These are phyloP conservation scores for Vaccinium macrocarpon DNA, from an alignment of 148 eudicot species.

Conservation along the genomic window DNA sequence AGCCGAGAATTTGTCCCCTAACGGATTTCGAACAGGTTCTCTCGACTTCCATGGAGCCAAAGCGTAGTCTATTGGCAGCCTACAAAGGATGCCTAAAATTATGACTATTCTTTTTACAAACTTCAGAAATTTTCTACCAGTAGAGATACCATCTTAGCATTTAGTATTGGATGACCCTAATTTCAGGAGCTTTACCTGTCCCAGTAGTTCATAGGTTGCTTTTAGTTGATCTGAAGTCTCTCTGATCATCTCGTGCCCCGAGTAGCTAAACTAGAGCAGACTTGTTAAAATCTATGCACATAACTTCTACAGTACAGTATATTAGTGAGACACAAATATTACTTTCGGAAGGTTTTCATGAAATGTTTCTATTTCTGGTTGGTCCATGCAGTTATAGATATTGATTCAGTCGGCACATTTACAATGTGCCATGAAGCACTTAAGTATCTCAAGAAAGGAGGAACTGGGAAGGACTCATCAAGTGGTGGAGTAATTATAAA, in stretches of 20 bases:
- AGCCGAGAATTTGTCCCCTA: slow-evolving; percentile 72
- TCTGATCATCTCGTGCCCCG: neutral
- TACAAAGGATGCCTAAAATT: neutral
- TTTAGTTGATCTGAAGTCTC: neutral
- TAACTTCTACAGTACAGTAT: too few species aligned
- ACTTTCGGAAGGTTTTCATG: neutral
- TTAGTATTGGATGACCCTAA: too few species aligned
- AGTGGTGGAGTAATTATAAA: slow-evolving; percentile 62
- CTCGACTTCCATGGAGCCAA: neutral
- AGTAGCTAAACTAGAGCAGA: neutral
- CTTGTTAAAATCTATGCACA: neutral
- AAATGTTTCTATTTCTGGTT: neutral
- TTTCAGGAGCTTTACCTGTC: neutral
- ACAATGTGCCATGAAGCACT: slow-evolving; percentile 74
- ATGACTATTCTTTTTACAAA: neutral
- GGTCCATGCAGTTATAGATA: slow-evolving; percentile 54
- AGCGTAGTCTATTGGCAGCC: slow-evolving; percentile 2
- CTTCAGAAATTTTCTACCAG: neutral
- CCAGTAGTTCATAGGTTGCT: neutral
- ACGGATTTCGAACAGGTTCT: slow-evolving; percentile 74
- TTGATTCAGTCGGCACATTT: slow-evolving; percentile 82
- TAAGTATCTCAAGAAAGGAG: slow-evolving; percentile 69
- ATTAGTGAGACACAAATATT: too few species aligned
- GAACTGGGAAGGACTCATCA: slow-evolving; percentile 38
- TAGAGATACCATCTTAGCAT: neutral